Base-by-base conservation (phyloP, 2,329 filamentous ascomycete genomes). In the Fusarium anthophilum region DNA sequence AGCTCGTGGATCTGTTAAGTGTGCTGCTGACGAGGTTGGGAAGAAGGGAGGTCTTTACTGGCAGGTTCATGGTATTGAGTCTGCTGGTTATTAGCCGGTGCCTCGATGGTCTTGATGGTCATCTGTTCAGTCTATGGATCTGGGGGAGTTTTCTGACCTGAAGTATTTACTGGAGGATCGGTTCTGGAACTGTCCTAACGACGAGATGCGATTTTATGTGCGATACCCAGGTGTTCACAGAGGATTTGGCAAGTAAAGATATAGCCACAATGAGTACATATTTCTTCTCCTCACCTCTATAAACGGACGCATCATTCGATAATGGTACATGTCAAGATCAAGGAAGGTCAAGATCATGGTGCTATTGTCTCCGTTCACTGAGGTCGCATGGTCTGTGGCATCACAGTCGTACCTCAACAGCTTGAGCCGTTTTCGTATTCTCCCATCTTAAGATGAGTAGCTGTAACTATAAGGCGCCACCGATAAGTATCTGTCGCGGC, bases 21-120 rank as follows among this genome's bases (percentile, higher is more conserved):
- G 73, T 13, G 54, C 28, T 55, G 45, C 64, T 41, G 18, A 57
- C 14, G 63, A 57, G n/a, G 66, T 51, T n/a, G 58, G 35, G 11
- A 26, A 38, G 30, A 74, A 69, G 47, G 73, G 66, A 24, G 56
- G 55, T 39, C 60, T 76, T 22, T 68, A 74, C 53, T 76, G 73
- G 73, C 70, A 72, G 70, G 39, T 76, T 38, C 72, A 74, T n/a
- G 57, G 69, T 37, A 24, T 66, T 44, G 41, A 45, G 24, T 59
- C 67, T 30, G 28, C 53, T 30, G 55, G 20, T 41, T 6, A 50
- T 20, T 72, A 60, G 38, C 54, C 28, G 50, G 45, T 30, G 24
- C 39, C 28, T 24, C 44, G 45, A 14, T 62, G 59, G 48, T 69
- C 58, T 74, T 58, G 68, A 66, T 30, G 68, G 56, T 55, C 41